Evolutionary conservation across 257 asterid species (phyloP).

Genomic region (Jasminum sambac): DNA sequence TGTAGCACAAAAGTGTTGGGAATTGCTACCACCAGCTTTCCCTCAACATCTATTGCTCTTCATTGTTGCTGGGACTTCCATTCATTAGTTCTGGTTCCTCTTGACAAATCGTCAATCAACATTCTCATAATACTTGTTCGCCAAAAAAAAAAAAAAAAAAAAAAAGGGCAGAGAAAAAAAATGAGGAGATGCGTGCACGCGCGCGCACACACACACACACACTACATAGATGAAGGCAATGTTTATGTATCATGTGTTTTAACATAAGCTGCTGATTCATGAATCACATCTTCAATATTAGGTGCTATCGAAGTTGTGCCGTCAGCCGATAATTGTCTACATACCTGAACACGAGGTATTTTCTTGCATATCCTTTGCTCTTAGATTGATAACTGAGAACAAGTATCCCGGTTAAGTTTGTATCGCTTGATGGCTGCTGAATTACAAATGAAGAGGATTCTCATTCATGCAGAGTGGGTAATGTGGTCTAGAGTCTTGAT

Average conservation of each 20-base stretch:
- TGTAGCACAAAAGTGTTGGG: neutral
- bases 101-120: slow-evolving; percentile 1
- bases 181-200: too few relatives aligned
- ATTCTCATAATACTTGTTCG: neutral
- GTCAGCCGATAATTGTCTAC: slow-evolving; percentile 85
- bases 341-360: slow-evolving; percentile 93
- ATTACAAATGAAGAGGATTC: slow-evolving; percentile 1
- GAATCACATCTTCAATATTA: slow-evolving; percentile 23
- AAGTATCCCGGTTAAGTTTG: neutral
- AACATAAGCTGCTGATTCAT: slow-evolving; percentile 5
- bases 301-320: slow-evolving; percentile 88
- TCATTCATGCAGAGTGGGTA: neutral
- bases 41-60: neutral
- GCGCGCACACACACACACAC: too few relatives aligned
- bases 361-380: slow-evolving; percentile 11
- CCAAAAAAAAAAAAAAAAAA: too few relatives aligned
- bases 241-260: neutral
- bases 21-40: neutral
- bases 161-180: too few relatives aligned
- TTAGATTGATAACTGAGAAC: neutral
- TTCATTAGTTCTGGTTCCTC: neutral
- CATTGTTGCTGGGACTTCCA: neutral
- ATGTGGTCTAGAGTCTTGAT: neutral
- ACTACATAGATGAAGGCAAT: neutral
- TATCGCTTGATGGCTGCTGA: neutral